Evolutionary conservation across 495 filamentous ascomycete species (phyloP), one percentile per base, ranked within the genome.

Genomic region (Penicillium maclennaniae): DNA sequence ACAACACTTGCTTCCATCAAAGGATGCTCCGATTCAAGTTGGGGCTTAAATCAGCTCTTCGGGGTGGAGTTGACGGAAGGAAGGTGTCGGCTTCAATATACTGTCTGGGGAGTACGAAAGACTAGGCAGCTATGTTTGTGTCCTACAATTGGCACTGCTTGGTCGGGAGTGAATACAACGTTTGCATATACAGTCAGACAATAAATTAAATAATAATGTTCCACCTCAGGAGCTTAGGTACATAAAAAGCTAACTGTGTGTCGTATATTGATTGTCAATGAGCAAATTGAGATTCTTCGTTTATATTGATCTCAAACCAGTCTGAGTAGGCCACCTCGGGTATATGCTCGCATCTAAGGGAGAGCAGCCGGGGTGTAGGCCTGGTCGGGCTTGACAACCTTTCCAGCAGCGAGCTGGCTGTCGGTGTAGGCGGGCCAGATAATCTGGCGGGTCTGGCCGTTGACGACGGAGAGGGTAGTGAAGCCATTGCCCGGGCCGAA

Each of bases 401-500:
- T 51, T 10, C 78, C 79, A 50, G 62, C 69, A 14, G 54, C 57
- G 16, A 82, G 53, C 64, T 79, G 71, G 8, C 49, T 56, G 60
- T 82, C 78, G 34, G 63, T 60, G 49, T 81, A 81, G 17, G 69
- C 70, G 19, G 80, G 77, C 58, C 71, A 83, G 45, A 70, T 63
- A 26, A 81, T 78, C 36, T 73, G 61, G 21, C 60, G 56, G 49
- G 65, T 59, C 15, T 40, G 39, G 48, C 62, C 68, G 57, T 83
- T 67, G 52, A 78, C 69, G 28, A 83, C 70, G 7, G 72, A 65
- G 37, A 78, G 58, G 20, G 78, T 80, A 31, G 78, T 80, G 63
- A 83, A 83, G 42, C 79, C 80, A 41, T 78, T 68, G 42, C 59
- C 73, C 7, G 54, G 48, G 53, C 79, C 79, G 49, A 82, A 83